Evolutionary conservation across 305 asterid species (phyloP).

Genomic region (Stenogyne calaminthoides): DNA sequence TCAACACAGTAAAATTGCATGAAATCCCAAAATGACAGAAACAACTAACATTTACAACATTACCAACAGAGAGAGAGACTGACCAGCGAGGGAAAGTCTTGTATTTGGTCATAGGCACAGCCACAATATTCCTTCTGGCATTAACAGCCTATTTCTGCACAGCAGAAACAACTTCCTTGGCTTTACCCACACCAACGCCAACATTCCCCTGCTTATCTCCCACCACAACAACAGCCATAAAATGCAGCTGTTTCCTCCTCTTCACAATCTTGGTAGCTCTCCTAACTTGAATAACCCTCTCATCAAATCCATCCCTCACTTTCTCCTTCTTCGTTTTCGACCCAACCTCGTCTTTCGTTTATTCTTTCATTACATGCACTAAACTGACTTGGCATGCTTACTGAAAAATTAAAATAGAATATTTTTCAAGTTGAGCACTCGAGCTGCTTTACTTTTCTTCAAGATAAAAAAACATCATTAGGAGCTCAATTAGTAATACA

Average conservation of each 20-base stretch:
- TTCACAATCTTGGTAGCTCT: constrained; percentile 93
- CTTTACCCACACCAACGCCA: constrained; percentile 98
- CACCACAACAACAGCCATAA: constrained; percentile 83
- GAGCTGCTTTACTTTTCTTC: no score
- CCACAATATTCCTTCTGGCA: constrained; percentile 78
- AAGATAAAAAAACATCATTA: no score
- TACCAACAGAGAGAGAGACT: no score
- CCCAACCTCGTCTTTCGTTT: no score
- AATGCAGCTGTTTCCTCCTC: constrained; percentile 92
- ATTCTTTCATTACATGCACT: no score
- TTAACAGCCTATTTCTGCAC: constrained; percentile 82
- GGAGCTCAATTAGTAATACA: no score
- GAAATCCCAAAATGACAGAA: neutral
- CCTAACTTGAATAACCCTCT: constrained; percentile 89
- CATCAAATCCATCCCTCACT: no score
- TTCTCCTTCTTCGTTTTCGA: no score
- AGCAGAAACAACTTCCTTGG: no score
- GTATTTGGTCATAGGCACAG: constrained; percentile 92
- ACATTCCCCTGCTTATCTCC: constrained; percentile 91
- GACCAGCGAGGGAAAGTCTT: constrained; percentile 96
- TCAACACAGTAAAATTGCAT: neutral
- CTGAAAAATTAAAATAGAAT: no score
- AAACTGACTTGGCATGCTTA: no score
- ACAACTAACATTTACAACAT: neutral
- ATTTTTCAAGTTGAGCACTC: no score